Evolutionary conservation across 2,329 filamentous ascomycete genomes (phyloP), one percentile per base, ranked within the genome.

Genomic region (Neonectria magnoliae): DNA sequence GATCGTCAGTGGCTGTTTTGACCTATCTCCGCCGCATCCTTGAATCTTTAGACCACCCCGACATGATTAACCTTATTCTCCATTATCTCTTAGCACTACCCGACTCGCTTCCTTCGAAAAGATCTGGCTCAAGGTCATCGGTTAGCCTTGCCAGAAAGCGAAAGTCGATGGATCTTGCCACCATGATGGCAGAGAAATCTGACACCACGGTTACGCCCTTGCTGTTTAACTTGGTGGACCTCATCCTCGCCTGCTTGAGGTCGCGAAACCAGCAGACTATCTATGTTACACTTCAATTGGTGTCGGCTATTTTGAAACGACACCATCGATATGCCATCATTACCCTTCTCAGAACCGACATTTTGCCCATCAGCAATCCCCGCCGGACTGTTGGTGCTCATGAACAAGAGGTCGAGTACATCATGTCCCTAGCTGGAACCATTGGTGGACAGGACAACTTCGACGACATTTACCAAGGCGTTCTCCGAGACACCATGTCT

Each of bases 1-100:
- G 96, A 58, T 99, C 96, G 7, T 97, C 96, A 1, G 94, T 98
- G 22, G 96, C 96, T 4, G 96, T 99, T 13, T 84, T 98, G 67
- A 98, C 94, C 2, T 98, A 99, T 77, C 85, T 99, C 38, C 91
- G 92, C 62, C 91, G 93, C 45, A 97, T 98, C 60, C 85, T 99
- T 6, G 94, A 98, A 77, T 92, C 93, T 1, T 84, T 99, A 14
- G 93, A 98, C 68, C 94, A 98, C 76, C 93, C 93, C 8, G 94
- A 98, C 74, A 91, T 99, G 82, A 93, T 98, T 64, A 93, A 97
- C 71, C 91, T 97, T 65, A 96, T 98, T 57, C 86, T 99, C 6
- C 92, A 94, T 70, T 99, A 98, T 76, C 87, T 99, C 1, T 84
- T 99, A 31, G 95, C 93, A 16, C 86, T 97, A 9, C 91, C 92